phyloP scores from a whole-genome alignment of 495 filamentous ascomycete genomes.

The Aspergillus carlsbadensis region DNA sequence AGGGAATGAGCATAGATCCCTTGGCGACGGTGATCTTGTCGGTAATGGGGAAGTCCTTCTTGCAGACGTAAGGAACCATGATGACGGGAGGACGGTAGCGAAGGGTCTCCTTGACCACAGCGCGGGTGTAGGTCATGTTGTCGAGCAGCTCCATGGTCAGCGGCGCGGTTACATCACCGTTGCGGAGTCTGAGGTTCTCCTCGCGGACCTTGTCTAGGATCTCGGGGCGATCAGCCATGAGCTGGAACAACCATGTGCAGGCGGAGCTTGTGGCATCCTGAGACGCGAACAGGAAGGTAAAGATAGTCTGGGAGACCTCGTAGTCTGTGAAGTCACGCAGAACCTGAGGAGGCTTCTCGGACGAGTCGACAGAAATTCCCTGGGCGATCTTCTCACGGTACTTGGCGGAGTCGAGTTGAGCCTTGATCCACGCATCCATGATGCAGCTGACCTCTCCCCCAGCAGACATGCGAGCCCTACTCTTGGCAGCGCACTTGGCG shows the following conservation, averaged over 20 bases:
- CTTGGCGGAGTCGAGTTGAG: slow-evolving; percentile 75
- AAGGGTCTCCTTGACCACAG: slow-evolving; percentile 88
- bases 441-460: slow-evolving; percentile 88
- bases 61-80: slow-evolving; percentile 95
- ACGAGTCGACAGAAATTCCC: slow-evolving; percentile 62
- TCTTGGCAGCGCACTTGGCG: slow-evolving; percentile 86
- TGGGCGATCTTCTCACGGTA: slow-evolving; percentile 73
- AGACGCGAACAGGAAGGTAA: slow-evolving; percentile 97
- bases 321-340: slow-evolving; percentile 86
- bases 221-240: slow-evolving; percentile 91
- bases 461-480: slow-evolving; percentile 86
- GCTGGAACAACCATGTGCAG: slow-evolving; percentile 91
- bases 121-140: slow-evolving; percentile 84
- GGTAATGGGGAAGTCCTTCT: slow-evolving; percentile 93
- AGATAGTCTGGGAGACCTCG: slow-evolving; percentile 91
- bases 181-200: slow-evolving; percentile 78
- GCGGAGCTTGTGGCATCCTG: slow-evolving; percentile 96
- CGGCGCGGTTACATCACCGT: slow-evolving; percentile 69
- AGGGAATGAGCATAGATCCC: slow-evolving; percentile 91
- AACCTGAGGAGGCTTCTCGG: slow-evolving; percentile 77
- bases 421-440: slow-evolving; percentile 89
- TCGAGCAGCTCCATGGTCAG: slow-evolving; percentile 84
- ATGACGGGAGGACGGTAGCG: slow-evolving; percentile 95
- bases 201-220: slow-evolving; percentile 86
- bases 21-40: slow-evolving; percentile 87